Conservation (phyloP, 345 rosid genomes). For the Hibiscus syriacus region DNA sequence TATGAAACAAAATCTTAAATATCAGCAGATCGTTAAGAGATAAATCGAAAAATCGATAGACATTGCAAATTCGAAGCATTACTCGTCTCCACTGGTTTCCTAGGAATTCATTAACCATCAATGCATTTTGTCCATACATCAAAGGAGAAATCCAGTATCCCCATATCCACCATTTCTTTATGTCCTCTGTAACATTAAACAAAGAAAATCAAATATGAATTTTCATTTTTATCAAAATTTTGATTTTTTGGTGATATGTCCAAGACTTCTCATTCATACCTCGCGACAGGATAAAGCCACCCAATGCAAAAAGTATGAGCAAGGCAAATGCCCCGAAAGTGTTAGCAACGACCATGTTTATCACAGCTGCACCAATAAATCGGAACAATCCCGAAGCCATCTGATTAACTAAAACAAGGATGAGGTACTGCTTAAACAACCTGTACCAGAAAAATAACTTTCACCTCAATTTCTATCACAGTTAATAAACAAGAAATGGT, state of each 20-base stretch:
- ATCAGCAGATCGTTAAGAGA: background rate
- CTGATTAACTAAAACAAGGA: slow-evolving; percentile 45
- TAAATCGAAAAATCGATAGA: background rate
- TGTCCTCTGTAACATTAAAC: slow-evolving; percentile 36
- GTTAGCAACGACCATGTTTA: slow-evolving; percentile 53
- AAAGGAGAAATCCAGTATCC: slow-evolving; percentile 76
- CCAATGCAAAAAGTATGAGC: slow-evolving; percentile 41
- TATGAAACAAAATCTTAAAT: background rate
- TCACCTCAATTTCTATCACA: background rate
- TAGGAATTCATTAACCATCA: slow-evolving; percentile 57
- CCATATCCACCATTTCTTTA: slow-evolving; percentile 92
- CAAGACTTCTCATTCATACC: slow-evolving; percentile 13
- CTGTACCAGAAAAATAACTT: slow-evolving; percentile 27
- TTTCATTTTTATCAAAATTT: background rate
- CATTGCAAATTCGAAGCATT: slow-evolving; percentile 14
- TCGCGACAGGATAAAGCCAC: slow-evolving; percentile 62
- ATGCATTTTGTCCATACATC: slow-evolving; percentile 73
- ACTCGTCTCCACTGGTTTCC: slow-evolving; percentile 62
- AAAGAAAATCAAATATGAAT: background rate
- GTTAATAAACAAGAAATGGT: too few species aligned
- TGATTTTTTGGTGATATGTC: background rate
- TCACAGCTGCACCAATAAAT: slow-evolving; percentile 42
- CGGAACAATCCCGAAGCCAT: slow-evolving; percentile 64
- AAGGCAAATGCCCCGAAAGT: slow-evolving; percentile 56
- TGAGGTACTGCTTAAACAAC: slow-evolving; percentile 52